These are phyloP conservation scores for Solidago caesia DNA, from an alignment of 129 eudicot genomes.

Conservation along the genomic window DNA sequence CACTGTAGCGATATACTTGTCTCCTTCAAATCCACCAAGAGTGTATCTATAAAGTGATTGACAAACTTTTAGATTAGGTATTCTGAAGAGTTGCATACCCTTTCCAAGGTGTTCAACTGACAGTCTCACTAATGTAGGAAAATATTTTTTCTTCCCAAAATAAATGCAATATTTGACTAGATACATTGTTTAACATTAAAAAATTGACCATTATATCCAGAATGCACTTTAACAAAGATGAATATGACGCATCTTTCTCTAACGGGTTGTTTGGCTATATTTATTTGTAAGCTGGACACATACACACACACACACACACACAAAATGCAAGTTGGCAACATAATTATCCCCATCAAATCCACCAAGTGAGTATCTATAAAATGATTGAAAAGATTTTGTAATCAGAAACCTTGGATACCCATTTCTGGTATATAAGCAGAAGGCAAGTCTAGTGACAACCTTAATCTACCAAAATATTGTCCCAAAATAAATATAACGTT, in stretches of 20 bases:
- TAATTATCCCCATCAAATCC: slow-evolving; percentile 53
- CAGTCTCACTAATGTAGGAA: neutral
- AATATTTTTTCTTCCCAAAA: neutral
- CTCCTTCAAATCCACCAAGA: slow-evolving; percentile 67
- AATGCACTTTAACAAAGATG: neutral
- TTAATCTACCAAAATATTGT: slow-evolving; percentile 10
- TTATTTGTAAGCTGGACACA: too few species aligned
- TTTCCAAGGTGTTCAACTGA: neutral
- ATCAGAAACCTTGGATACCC: neutral
- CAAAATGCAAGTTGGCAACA: slow-evolving; percentile 21
- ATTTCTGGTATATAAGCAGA: neutral
- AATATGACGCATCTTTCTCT: too few species aligned
- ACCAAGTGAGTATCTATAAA: slow-evolving; percentile 69
- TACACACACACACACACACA: too few species aligned
- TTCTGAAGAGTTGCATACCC: neutral
- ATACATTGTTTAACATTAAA: neutral
- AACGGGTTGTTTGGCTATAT: too few species aligned
- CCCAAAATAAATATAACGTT: slow-evolving; percentile 7
- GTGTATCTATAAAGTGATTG: slow-evolving; percentile 52
- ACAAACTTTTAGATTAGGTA: neutral
- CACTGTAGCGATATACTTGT: slow-evolving; percentile 39
- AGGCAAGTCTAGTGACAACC: neutral
- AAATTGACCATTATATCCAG: neutral
- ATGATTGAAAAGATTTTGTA: neutral
- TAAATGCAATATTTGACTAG: neutral